Base-by-base conservation (phyloP, 2,329 filamentous ascomycete species). In the Cordyceps tenuipes region DNA sequence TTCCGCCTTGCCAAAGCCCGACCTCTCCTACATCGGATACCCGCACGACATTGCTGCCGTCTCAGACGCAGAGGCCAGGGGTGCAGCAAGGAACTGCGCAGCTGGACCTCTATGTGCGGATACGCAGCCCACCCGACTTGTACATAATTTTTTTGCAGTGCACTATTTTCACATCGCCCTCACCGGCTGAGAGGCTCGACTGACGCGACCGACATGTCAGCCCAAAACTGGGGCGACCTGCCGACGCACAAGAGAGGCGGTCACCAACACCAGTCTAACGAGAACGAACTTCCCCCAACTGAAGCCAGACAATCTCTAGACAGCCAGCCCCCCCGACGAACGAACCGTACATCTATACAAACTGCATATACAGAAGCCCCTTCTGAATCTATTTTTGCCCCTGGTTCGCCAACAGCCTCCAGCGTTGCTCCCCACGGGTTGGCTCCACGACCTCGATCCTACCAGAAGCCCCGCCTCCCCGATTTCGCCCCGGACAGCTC, bases 341-440 rank as follows among this genome's bases (percentile, higher is more conserved):
- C 77, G 63, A 79, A 82, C 65, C 78, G 81, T 63, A 72, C 71
- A 62, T 86, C 83, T 23, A 71, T 75, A 61, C 83, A 85, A 73
- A 85, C 82, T 59, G 73, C 77, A 67, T 75, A 72, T 67, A 82
- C 80, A 62, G 80, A 83, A 63, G 76, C 79, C 64, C 76, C 76
- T 59, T 82, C 82, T 65, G 80, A 84, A 62, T 82, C 82, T 54
- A 84, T 82, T 51, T 76, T 81, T 67, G 84, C 81, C 66, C 81
- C 83, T 50, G 78, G 79, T 63, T 84, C 83, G 41, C 82, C 83
- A 47, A 77, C 77, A 49, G 70, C 75, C 57, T 77, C 81, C 34
- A 80, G 72, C 66, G 81, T 82, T 66, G 72, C 72, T 50, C 75
- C 71, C 59, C 74, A 78, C 64, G 82, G 82, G 29, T 75, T 85